Evolutionary conservation across 192 early-diverging fungal genomes (phyloP), one percentile per base, ranked within the genome.

Genomic region (Entomortierella beljakovae): DNA sequence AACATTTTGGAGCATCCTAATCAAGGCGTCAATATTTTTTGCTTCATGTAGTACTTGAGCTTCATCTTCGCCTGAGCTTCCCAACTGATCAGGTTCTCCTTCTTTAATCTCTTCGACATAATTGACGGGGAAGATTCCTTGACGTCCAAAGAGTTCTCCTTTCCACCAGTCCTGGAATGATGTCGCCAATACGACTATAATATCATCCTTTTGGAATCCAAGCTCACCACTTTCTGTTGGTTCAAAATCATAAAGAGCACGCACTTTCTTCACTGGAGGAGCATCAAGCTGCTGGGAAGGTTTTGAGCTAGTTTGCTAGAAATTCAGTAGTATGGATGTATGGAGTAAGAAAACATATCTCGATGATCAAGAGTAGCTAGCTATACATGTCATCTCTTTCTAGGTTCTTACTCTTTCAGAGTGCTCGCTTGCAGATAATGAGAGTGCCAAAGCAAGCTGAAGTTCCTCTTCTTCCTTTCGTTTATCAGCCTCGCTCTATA

Each of bases 81-180:
- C 51, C 7, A 87, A 68, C 40, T 90, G 86, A 7, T 82, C 80
- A n/a, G 74, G 67, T 8, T 86, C 86, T 3, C 87, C 83, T 38
- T 93, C 92, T 8, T 83, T 77, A 18, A 93, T 82, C 26, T 89
- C 87, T 61, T 94, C 89, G 23, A 99, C 97, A 84, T 98, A 99
- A 79, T 99, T 99, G 15, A 95, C 93, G 11, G 98, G 98, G 67
- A 99, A 99, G 46, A 99, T 97, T 15, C 98, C 98, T 55, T 89
- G 88, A 51, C 89, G 88, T n/a, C 94, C 94, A 15, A 86, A 85
- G n/a, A 92, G 81, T 77, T 94, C 90, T 26, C 97, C 98, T 70
- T 95, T 94, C 97, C 97, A 99, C 98, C 98, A 99, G 80, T 99
- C 98, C 63, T 94, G 91, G 85, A 96, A 99, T 10, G 96, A 94